These are phyloP conservation scores for Psidium friedrichsthalianum DNA, from an alignment of 345 rosid species.

Conservation along the genomic window DNA sequence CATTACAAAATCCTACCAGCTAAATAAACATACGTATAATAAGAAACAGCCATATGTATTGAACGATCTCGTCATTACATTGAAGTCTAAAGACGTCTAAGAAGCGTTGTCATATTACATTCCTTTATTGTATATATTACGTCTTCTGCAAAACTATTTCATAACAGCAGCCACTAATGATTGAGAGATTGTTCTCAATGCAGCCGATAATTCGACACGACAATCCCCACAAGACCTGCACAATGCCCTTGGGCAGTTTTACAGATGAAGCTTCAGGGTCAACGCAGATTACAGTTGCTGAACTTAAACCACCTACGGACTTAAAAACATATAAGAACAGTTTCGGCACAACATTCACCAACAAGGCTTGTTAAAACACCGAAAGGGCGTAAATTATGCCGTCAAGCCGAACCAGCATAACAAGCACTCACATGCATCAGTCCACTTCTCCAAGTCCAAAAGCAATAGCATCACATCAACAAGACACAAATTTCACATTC, in stretches of 20 bases:
- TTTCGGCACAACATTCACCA: background rate
- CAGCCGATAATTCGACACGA: background rate
- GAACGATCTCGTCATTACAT: background rate
- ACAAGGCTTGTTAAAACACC: background rate
- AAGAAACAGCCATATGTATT: background rate
- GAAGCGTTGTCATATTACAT: background rate
- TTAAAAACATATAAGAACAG: background rate
- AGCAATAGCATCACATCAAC: background rate
- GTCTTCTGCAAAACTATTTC: background rate
- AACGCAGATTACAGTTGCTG: background rate
- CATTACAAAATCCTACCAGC: background rate
- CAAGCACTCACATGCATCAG: background rate
- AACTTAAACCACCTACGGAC: background rate
- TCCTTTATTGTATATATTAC: background rate
- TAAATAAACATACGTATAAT: background rate
- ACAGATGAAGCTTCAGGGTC: background rate
- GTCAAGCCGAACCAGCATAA: background rate
- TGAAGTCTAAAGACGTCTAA: background rate
- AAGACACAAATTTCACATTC: background rate
- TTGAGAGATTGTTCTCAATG: background rate
- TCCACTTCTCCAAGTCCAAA: background rate
- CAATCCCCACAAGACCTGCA: background rate
- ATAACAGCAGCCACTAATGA: background rate
- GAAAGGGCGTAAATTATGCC: background rate
- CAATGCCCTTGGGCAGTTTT: background rate